phyloP scores from a whole-genome alignment of 371 early-diverging fungal genomes.

The Batkoa obscura region DNA sequence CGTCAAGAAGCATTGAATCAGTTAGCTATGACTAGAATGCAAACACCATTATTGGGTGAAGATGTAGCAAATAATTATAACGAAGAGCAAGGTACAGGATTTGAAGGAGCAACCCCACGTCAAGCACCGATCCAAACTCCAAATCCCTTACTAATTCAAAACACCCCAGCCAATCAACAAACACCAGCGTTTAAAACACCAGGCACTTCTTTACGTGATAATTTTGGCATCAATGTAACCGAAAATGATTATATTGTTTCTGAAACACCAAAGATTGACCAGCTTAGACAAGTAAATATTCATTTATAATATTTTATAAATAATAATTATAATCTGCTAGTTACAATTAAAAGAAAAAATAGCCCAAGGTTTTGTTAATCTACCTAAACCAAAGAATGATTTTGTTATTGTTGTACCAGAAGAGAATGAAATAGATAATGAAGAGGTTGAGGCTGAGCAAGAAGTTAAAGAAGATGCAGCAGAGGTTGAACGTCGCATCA shows the following conservation, averaged over 20 bases:
- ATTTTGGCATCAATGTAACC: conserved; percentile 26
- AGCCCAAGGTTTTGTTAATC: conserved; percentile 25
- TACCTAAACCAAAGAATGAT: conserved; percentile 88
- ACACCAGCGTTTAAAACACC: conserved; percentile 7
- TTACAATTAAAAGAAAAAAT: conserved; percentile 19
- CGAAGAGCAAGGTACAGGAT: conserved; percentile 34
- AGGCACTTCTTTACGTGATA: conserved; percentile 17
- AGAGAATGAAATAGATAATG: conserved; percentile 21
- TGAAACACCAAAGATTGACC: background rate
- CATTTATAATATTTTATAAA: conserved; percentile 17
- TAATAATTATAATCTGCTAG: background rate
- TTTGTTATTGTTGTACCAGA: conserved; percentile 82
- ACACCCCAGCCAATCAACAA: too few relatives aligned
- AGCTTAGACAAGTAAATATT: background rate
- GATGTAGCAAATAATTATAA: too few relatives aligned
- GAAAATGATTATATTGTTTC: conserved; percentile 3
- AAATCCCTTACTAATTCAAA: conserved; percentile 54
- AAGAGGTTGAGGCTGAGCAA: too few relatives aligned
- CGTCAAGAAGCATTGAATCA: conserved; percentile 68
- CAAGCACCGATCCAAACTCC: conserved; percentile 44
- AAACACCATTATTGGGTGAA: conserved; percentile 81
- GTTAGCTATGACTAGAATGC: conserved; percentile 44
- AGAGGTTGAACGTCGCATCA: conserved; percentile 9
- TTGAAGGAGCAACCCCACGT: conserved; percentile 47
- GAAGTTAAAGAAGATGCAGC: conserved; percentile 34